Evolutionary conservation across 495 filamentous ascomycete species (phyloP), one percentile per base, ranked within the genome.

Genomic region (Delitschia confertaspora): DNA sequence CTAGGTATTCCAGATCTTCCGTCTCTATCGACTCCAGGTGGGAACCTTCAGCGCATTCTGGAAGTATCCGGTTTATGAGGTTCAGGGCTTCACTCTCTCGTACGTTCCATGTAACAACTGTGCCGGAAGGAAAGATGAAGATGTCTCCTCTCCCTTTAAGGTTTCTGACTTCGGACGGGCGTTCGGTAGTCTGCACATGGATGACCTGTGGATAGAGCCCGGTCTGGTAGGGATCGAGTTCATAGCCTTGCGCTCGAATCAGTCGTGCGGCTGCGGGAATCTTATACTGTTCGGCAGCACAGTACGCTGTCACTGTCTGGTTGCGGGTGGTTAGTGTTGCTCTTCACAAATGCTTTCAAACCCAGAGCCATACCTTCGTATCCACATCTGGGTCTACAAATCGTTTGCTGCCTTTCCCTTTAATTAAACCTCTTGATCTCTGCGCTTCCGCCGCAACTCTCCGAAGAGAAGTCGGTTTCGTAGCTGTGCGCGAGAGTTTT

Each of bases 111-210:
- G 84, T 75, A 6, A 96, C 91, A 3, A 95, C 75, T n/a, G 87
- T 93, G 2, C 91, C 91, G 0, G 89, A 94, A 4, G 91, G 87
- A 54, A 98, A 98, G n/a, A 98, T 78, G 51, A 96, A 95, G 10
- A 95, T 73, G 60, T 96, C 91, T 9, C 87, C 88, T 38, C 66
- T 59, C 45, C 73, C 75, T 22, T 72, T 62, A 0, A 77, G 74
- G 57, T 83, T 77, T 29, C 74, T 68, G 2, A 69, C 62, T 34
- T 85, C 74, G 39, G 73, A 76, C 17, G 70, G 70, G 13, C 63
- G 62, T 42, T 61, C 79, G 57, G 59, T 73, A 59, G 75, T 83
- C 45, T 78, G 74, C 17, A 81, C 61, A 51, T 83, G 79, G 3
- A 81, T 70, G 9, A 83, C 78, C 59, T 81, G 78, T 0, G 79